These are phyloP conservation scores for Penicillium paxilli DNA, from an alignment of 495 filamentous ascomycete species.

Conservation along the genomic window DNA sequence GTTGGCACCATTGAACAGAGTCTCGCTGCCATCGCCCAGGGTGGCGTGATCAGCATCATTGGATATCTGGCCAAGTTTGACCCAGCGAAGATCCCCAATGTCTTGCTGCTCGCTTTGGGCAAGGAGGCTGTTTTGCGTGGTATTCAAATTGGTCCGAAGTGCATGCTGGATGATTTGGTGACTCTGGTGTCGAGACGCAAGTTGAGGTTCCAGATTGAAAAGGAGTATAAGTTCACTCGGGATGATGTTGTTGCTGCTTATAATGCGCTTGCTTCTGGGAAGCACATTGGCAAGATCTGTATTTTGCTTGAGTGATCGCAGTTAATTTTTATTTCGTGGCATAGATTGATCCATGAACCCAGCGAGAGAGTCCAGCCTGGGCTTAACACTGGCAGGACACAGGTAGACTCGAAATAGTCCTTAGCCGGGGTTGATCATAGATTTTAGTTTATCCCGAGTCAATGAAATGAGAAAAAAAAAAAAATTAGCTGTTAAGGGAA, in stretches of 20 bases:
- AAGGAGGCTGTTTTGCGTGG: slow-evolving; percentile 15
- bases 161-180: slow-evolving; percentile 15
- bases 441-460: no score
- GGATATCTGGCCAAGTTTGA: slow-evolving; percentile 16
- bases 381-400: no score
- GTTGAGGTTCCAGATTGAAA: slow-evolving; percentile 14
- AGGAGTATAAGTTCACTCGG: slow-evolving; percentile 12
- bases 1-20: slow-evolving; percentile 14
- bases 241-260: slow-evolving; percentile 15
- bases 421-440: no score
- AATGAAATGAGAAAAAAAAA: no score
- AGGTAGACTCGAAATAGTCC: no score
- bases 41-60: slow-evolving; percentile 17
- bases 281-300: slow-evolving; percentile 18
- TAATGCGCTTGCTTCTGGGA: slow-evolving; percentile 4
- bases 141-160: slow-evolving; percentile 11
- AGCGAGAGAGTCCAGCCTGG: no score
- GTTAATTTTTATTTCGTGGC: neutral
- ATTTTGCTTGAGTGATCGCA: slow-evolving; percentile 9
- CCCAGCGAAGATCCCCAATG: neutral
- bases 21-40: slow-evolving; percentile 11
- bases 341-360: neutral
- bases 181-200: slow-evolving; percentile 1
- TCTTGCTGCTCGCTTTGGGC: slow-evolving; percentile 9
- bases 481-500: no score